Percentiles rank a stretch among this genome's conserved stretches.
phyloP scores from a whole-genome alignment of 208 protist genomes.

The Phytomonas francai region DNA sequence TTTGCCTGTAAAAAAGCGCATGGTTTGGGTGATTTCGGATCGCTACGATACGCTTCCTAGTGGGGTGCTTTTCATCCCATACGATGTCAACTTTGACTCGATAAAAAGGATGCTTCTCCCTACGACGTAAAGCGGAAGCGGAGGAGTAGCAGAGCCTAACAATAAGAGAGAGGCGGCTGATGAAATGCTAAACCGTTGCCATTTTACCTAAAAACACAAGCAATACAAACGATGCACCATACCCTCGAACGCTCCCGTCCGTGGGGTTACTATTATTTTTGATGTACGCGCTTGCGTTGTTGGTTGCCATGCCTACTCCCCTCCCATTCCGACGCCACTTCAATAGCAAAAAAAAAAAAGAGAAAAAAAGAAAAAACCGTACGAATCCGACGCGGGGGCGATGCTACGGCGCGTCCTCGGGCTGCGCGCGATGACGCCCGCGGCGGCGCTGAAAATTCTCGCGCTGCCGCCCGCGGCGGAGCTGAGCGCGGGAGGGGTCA shows the following conservation, averaged over 20 bases:
- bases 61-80: constrained; percentile 74
- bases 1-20: constrained; percentile 39
- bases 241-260: neutral
- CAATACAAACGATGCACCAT: neutral
- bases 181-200: too few species aligned
- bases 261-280: neutral
- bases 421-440: constrained; percentile 44
- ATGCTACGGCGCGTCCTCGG: constrained; percentile 16
- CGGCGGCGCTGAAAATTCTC: constrained; percentile 48
- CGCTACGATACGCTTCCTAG: constrained; percentile 65
- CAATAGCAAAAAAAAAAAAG: constrained; percentile 1
- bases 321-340: too few species aligned
- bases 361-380: constrained; percentile 5
- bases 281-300: neutral
- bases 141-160: neutral
- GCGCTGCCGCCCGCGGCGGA: constrained; percentile 22
- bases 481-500: constrained; percentile 43
- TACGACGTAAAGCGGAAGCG: constrained; percentile 15
- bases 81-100: constrained; percentile 76
- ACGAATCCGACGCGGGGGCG: neutral
- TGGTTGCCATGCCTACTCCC: neutral
- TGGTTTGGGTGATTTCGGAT: constrained; percentile 81
- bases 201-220: neutral
- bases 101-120: constrained; percentile 59
- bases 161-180: neutral